These are phyloP conservation scores for Apiosordaria backusii DNA, from an alignment of 495 filamentous ascomycete genomes.

Conservation along the genomic window DNA sequence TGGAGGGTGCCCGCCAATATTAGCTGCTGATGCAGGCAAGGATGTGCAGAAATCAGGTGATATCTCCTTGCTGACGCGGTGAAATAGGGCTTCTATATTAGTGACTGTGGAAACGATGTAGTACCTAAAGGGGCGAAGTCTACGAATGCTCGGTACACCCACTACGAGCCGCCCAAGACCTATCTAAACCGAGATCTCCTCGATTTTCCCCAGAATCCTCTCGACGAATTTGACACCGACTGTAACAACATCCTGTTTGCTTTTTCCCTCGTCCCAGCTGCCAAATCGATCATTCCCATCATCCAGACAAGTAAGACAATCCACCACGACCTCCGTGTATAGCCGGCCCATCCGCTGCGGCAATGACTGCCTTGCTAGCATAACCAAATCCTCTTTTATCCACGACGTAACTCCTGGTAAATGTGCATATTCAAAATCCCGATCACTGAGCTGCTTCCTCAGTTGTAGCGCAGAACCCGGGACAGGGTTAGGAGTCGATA, in stretches of 20 bases:
- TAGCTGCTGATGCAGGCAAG: background rate
- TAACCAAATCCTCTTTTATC: slow-evolving; percentile 36
- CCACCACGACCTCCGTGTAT: slow-evolving; percentile 49
- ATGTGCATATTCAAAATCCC: slow-evolving; percentile 16
- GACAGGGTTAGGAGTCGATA: background rate
- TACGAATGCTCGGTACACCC: too few species aligned
- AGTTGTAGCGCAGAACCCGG: background rate
- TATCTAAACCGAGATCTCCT: background rate
- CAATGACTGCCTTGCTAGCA: slow-evolving; percentile 38
- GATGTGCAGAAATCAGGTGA: background rate
- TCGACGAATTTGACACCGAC: slow-evolving; percentile 53
- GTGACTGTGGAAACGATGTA: background rate
- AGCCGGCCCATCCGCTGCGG: slow-evolving; percentile 47
- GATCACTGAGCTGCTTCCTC: background rate
- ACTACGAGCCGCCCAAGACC: too few species aligned
- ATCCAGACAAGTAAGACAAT: slow-evolving; percentile 57
- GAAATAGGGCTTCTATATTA: background rate
- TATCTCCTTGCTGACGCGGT: background rate
- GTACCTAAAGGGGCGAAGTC: too few species aligned
- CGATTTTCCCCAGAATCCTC: slow-evolving; percentile 14
- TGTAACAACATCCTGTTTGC: slow-evolving; percentile 50
- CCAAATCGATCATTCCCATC: slow-evolving; percentile 45
- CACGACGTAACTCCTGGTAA: background rate
- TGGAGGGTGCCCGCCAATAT: background rate
- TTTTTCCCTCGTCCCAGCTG: slow-evolving; percentile 42